These are phyloP conservation scores for Dorcoceras hygrometricum DNA, from an alignment of 257 asterid species.

Conservation along the genomic window DNA sequence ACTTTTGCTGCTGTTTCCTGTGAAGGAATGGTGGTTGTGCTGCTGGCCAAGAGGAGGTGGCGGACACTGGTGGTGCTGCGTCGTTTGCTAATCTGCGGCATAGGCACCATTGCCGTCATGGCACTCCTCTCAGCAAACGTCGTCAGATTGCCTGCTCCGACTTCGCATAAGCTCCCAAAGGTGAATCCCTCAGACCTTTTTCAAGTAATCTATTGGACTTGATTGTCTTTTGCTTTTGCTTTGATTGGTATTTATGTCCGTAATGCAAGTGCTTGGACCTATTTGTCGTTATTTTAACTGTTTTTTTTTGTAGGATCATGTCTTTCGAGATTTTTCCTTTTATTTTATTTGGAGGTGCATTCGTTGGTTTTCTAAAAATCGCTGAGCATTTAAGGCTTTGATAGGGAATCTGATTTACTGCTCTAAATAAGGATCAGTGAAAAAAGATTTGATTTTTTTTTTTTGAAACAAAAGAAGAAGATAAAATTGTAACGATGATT, in stretches of 20 bases:
- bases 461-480: not conserved
- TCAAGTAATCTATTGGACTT: not conserved
- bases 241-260: not conserved
- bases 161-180: conserved; percentile 45
- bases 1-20: not conserved
- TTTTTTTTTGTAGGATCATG: conserved; percentile 1
- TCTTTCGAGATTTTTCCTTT: not conserved
- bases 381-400: not conserved
- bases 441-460: not conserved
- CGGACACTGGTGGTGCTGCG: conserved; percentile 52
- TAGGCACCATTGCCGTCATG: conserved; percentile 47
- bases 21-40: conserved; percentile 2
- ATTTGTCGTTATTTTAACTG: not conserved
- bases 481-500: conserved; percentile 17
- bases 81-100: conserved; percentile 60
- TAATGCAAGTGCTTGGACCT: not conserved
- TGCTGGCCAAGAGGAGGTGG: conserved; percentile 61
- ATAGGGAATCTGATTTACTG: not conserved
- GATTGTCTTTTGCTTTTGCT: not conserved
- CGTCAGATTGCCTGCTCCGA: conserved; percentile 47
- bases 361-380: conserved; percentile 10
- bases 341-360: conserved; percentile 4
- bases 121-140: conserved; percentile 56
- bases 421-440: not conserved
- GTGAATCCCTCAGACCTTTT: conserved; percentile 24